These are phyloP conservation scores for Ceratopteris richardii DNA, from an alignment of 75 land plant species.

Conservation along the genomic window DNA sequence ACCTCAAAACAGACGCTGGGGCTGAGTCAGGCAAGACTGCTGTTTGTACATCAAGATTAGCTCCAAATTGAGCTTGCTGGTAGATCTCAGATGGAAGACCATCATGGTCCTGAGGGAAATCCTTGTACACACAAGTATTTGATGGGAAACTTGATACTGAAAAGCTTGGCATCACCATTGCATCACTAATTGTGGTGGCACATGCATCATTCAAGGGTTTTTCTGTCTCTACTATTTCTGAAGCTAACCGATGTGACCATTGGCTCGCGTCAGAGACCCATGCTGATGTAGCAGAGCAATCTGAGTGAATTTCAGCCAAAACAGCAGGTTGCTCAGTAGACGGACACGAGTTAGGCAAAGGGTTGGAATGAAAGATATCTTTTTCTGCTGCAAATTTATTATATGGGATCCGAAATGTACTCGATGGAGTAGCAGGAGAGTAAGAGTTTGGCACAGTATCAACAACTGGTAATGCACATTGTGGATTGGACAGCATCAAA, in stretches of 20 bases:
- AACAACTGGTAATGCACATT: constrained; percentile 3
- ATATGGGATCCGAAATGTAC: constrained; percentile 8
- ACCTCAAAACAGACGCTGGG: background rate
- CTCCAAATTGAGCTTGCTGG: constrained; percentile 40
- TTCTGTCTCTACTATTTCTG: constrained; percentile 12
- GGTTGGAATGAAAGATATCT: constrained; percentile 7
- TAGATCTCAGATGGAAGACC: constrained; percentile 17
- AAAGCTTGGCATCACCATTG: constrained; percentile 1
- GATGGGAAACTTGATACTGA: background rate
- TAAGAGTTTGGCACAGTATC: no score
- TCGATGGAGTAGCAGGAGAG: constrained; percentile 2
- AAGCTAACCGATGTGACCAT: constrained; percentile 9
- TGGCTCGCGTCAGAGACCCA: constrained; percentile 12
- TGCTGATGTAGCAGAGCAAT: constrained; percentile 11
- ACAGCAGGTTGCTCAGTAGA: background rate
- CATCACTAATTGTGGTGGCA: constrained; percentile 1
- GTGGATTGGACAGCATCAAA: constrained; percentile 5
- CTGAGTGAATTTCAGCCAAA: background rate
- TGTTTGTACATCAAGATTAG: constrained; percentile 34
- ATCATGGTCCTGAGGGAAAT: constrained; percentile 24
- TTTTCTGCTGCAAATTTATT: constrained; percentile 9
- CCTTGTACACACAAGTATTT: constrained; percentile 32
- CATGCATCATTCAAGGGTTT: constrained; percentile 3
- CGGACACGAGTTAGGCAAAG: constrained; percentile 5
- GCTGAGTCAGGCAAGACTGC: background rate